Conservation (phyloP, 176 grass and related monocot genomes). For the Oropetium thomaeum region DNA sequence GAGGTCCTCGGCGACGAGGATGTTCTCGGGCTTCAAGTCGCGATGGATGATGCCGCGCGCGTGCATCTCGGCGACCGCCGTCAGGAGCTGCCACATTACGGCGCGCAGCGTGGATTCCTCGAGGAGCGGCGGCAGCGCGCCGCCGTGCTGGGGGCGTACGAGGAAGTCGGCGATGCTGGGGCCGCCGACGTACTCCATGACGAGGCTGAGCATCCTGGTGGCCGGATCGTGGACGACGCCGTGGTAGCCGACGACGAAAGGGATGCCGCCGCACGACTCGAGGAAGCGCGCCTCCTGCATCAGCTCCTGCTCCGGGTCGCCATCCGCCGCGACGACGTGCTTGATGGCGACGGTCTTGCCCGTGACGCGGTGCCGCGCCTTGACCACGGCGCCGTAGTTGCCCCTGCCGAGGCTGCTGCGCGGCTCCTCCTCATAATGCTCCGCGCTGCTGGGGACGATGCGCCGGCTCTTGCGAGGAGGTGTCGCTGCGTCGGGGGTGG, state of each 20-base stretch:
- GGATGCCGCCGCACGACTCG: background rate
- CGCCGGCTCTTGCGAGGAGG: background rate
- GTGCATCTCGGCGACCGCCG: background rate
- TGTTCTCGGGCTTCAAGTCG: constrained; percentile 34
- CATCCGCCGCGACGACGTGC: background rate
- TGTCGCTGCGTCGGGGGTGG: background rate
- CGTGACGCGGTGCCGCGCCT: constrained; percentile 1
- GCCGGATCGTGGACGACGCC: background rate
- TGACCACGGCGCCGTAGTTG: constrained; percentile 4
- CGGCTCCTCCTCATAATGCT: background rate
- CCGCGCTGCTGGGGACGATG: background rate
- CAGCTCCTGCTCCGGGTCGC: background rate
- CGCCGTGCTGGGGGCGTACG: background rate
- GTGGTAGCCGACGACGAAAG: background rate
- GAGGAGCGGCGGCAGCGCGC: background rate
- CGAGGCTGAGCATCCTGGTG: background rate
- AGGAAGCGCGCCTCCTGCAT: background rate
- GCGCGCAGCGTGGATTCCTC: background rate
- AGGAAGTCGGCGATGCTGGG: background rate
- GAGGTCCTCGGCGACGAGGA: constrained; percentile 19
- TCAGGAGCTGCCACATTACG: background rate
- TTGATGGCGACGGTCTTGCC: constrained; percentile 29
- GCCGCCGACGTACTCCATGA: background rate
- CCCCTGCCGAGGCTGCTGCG: background rate
- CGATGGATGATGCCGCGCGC: constrained; percentile 21